phyloP scores from a whole-genome alignment of 2,329 filamentous ascomycete species.

The Trichothecium roseum region DNA sequence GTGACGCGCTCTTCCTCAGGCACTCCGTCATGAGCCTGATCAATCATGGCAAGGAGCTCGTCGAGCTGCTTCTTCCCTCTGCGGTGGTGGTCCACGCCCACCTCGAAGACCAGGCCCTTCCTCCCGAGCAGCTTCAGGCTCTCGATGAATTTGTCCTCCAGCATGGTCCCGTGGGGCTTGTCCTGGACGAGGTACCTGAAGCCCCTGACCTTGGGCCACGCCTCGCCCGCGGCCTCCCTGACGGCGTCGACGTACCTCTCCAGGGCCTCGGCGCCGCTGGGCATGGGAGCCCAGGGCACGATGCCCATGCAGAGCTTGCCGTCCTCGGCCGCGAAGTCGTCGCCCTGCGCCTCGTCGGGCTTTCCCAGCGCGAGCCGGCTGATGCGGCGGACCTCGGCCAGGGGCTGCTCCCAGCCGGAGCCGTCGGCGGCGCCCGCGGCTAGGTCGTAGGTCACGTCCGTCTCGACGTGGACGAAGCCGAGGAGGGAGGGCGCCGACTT shows the following conservation, averaged over 20 bases:
- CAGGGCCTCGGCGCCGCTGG: constrained; percentile 50
- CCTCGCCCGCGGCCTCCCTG: constrained; percentile 48
- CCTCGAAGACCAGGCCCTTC: constrained; percentile 62
- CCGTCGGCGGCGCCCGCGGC: constrained; percentile 31
- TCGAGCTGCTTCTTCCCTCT: constrained; percentile 65
- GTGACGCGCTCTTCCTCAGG: constrained; percentile 48
- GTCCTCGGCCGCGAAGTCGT: constrained; percentile 41
- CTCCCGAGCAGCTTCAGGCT: constrained; percentile 54
- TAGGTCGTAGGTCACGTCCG: constrained; percentile 59
- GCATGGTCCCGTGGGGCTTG: constrained; percentile 55
- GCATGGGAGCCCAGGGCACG: constrained; percentile 79
- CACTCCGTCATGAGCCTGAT: constrained; percentile 52
- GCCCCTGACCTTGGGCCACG: constrained; percentile 61
- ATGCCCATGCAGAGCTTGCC: constrained; percentile 53
- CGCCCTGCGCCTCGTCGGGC: constrained; percentile 47
- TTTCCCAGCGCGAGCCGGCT: constrained; percentile 53
- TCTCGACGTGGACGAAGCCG: constrained; percentile 77
- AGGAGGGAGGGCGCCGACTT: constrained; percentile 32
- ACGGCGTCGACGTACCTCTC: constrained; percentile 54
- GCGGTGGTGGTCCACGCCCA: constrained; percentile 73
- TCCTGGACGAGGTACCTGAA: constrained; percentile 79
- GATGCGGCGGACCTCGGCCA: constrained; percentile 63
- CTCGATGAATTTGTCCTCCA: constrained; percentile 54
- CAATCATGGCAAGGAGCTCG: constrained; percentile 61
- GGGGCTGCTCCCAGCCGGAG: constrained; percentile 54